These are phyloP conservation scores for Exophiala mesophila DNA, from an alignment of 2,329 filamentous ascomycete species.

Conservation along the genomic window DNA sequence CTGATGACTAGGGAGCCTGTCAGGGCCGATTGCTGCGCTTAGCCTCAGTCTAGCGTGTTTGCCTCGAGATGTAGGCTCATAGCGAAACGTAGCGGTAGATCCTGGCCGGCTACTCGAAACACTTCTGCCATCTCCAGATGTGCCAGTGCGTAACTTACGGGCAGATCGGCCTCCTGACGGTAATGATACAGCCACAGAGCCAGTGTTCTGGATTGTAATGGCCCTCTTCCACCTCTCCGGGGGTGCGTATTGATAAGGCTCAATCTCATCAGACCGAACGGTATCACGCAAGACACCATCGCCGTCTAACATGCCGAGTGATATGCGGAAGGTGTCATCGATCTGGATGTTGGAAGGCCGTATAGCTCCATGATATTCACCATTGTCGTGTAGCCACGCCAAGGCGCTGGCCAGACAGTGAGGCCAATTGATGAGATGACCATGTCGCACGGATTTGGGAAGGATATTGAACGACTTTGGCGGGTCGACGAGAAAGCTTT, in stretches of 20 bases:
- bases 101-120: conserved; percentile 25
- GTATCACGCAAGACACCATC: conserved; percentile 51
- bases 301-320: conserved; percentile 54
- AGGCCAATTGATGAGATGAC: conserved; percentile 42
- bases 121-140: conserved; percentile 8
- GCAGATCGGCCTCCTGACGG: conserved; percentile 41
- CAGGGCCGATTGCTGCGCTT: conserved; percentile 9
- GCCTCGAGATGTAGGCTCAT: conserved; percentile 18
- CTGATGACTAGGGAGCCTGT: conserved; percentile 2
- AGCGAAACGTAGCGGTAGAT: conserved; percentile 14
- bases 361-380: conserved; percentile 52
- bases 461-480: conserved; percentile 40
- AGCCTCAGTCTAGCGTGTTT: conserved; percentile 19
- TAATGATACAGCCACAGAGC: conserved; percentile 30
- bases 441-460: conserved; percentile 38
- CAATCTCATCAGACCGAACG: conserved; percentile 50
- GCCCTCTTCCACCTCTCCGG: conserved; percentile 50
- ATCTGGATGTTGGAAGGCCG: conserved; percentile 57
- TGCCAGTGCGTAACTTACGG: conserved; percentile 24
- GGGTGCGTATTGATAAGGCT: conserved; percentile 55
- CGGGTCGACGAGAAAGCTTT: conserved; percentile 40
- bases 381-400: conserved; percentile 52
- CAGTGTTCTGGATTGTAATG: conserved; percentile 34
- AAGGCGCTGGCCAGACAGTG: conserved; percentile 52
- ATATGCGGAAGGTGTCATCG: conserved; percentile 52